phyloP scores from a whole-genome alignment of 345 rosid genomes.

The Erodium maritimum region DNA sequence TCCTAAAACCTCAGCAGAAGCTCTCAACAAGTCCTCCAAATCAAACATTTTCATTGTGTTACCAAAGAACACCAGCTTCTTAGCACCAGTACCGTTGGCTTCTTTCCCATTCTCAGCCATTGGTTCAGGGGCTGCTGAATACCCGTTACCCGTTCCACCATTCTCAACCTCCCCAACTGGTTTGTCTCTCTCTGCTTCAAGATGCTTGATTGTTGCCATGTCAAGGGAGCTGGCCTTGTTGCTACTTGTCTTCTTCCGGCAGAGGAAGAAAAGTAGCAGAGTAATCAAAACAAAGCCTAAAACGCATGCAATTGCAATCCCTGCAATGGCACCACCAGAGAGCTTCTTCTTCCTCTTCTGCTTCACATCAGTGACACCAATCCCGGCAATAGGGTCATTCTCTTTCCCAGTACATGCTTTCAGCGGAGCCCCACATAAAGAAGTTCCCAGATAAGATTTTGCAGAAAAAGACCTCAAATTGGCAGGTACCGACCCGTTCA shows the following conservation, averaged over 20 bases:
- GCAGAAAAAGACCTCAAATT: conserved; percentile 29
- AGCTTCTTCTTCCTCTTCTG: conserved; percentile 37
- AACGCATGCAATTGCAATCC: conserved; percentile 75
- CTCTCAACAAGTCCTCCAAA: conserved; percentile 90
- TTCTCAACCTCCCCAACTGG: conserved; percentile 35
- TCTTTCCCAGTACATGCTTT: conserved; percentile 16
- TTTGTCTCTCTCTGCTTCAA: conserved; percentile 48
- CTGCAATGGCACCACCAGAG: conserved; percentile 80
- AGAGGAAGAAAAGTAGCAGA: conserved; percentile 40
- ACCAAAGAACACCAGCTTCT: conserved; percentile 74
- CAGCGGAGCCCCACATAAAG: conserved; percentile 77
- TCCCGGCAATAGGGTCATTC: conserved; percentile 41
- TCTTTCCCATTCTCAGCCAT: conserved; percentile 35
- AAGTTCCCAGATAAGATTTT: conserved; percentile 56
- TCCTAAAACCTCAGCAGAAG: conserved; percentile 95
- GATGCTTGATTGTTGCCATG: conserved; percentile 49
- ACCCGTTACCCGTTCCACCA: conserved; percentile 24
- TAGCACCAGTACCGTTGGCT: conserved; percentile 18
- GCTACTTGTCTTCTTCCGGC: conserved; percentile 42
- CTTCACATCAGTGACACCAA: conserved; percentile 13
- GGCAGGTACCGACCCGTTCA: conserved; percentile 72
- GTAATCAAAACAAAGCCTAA: conserved; percentile 40
- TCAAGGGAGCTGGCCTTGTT: conserved; percentile 51
- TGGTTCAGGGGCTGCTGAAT: conserved; percentile 19
- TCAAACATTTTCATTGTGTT: conserved; percentile 61